These are phyloP conservation scores for Scytalidium sp. DNA, from an alignment of 2,329 filamentous ascomycete genomes.

Conservation along the genomic window DNA sequence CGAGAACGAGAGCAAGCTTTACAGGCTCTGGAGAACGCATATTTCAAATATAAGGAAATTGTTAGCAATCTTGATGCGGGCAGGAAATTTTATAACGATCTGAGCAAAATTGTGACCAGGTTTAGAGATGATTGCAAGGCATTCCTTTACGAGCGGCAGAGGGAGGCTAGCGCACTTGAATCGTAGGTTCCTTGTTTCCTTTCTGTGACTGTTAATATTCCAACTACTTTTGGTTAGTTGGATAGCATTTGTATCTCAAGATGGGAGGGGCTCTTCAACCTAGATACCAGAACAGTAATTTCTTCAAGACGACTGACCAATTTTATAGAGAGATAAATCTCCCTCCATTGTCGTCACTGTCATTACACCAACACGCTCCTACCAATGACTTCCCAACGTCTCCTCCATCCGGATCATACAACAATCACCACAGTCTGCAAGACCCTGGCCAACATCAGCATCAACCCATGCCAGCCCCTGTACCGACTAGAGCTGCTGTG, in stretches of 20 bases:
- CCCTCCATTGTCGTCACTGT: not conserved
- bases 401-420: conserved; percentile 13
- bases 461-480: conserved; percentile 38
- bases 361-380: not conserved
- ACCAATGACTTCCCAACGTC: not conserved
- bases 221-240: not conserved
- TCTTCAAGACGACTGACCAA: not conserved
- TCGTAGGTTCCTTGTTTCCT: conserved; percentile 47
- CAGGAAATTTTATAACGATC: conserved; percentile 94
- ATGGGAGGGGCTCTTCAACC: too few species aligned
- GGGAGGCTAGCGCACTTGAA: conserved; percentile 78
- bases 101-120: conserved; percentile 79
- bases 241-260: too few species aligned
- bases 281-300: too few species aligned
- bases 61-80: conserved; percentile 88
- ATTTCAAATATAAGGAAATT: conserved; percentile 95
- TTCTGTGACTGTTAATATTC: not conserved
- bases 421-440: conserved; percentile 14
- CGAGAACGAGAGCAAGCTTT: conserved; percentile 81
- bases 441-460: conserved; percentile 1
- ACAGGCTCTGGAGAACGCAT: conserved; percentile 85
- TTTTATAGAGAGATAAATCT: conserved; percentile 1
- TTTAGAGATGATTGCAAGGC: conserved; percentile 78
- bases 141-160: conserved; percentile 77
- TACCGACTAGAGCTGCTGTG: conserved; percentile 50